phyloP scores from a whole-genome alignment of 1,284 basidiomycete species.

The Trichosporon inkin region DNA sequence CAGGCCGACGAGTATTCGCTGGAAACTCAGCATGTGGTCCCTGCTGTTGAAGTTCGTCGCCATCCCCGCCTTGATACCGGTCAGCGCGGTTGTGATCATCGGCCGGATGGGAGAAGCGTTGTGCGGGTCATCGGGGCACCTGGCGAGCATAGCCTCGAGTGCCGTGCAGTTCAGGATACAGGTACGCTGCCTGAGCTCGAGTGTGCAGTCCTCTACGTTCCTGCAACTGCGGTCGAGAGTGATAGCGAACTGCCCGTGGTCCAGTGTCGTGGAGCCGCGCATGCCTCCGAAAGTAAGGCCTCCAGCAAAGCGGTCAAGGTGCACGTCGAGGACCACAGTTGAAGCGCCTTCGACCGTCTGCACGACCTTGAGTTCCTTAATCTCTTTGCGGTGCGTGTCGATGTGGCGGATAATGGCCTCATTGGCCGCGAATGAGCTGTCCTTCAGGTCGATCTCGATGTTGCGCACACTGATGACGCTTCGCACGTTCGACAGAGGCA shows the following conservation, averaged over 20 bases:
- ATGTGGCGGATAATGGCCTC: slow-evolving; percentile 17
- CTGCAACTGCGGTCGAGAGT: slow-evolving; percentile 10
- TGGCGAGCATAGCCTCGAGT: neutral
- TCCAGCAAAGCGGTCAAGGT: slow-evolving; percentile 15
- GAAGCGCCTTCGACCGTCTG: slow-evolving; percentile 11
- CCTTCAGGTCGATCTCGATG: slow-evolving; percentile 24
- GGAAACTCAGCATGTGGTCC: slow-evolving; percentile 5
- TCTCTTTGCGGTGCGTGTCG: slow-evolving; percentile 13
- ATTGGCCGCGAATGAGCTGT: slow-evolving; percentile 29
- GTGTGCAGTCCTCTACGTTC: neutral
- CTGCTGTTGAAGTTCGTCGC: slow-evolving; percentile 2
- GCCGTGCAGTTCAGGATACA: slow-evolving; percentile 13
- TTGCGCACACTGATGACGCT: slow-evolving; percentile 24
- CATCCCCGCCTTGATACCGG: slow-evolving; percentile 14
- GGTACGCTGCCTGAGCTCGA: neutral
- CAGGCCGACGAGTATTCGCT: slow-evolving; percentile 23
- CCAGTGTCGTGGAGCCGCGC: slow-evolving; percentile 18
- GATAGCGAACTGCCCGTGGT: slow-evolving; percentile 10
- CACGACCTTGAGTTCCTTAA: slow-evolving; percentile 12
- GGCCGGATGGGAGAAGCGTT: neutral
- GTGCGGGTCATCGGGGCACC: neutral
- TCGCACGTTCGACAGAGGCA: slow-evolving; percentile 20
- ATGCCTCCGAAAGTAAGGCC: slow-evolving; percentile 27
- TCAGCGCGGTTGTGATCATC: neutral
- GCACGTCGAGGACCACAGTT: slow-evolving; percentile 21